phyloP scores from a whole-genome alignment of 441 rosid genomes.

The Gossypium trilobum region DNA sequence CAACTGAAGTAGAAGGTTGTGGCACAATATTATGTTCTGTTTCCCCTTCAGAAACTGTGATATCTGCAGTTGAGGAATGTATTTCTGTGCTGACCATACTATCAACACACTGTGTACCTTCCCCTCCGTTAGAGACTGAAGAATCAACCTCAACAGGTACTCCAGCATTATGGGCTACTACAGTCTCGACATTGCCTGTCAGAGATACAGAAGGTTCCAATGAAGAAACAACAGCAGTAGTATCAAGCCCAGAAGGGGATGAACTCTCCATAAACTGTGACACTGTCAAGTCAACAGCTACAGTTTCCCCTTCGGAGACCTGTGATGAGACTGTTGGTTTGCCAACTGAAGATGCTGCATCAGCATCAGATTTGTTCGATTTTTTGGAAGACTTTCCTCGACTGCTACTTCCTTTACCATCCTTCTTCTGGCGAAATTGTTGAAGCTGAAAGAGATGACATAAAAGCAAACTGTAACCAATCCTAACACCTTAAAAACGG shows the following conservation, averaged over 20 bases:
- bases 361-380: constrained; percentile 45
- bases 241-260: constrained; percentile 26
- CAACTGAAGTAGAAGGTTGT: constrained; percentile 17
- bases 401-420: constrained; percentile 65
- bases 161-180: constrained; percentile 23
- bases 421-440: constrained; percentile 94
- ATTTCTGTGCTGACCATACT: constrained; percentile 17
- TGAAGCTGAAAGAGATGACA: constrained; percentile 61
- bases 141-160: constrained; percentile 21
- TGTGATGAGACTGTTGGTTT: constrained; percentile 19
- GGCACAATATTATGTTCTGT: constrained; percentile 24
- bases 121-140: constrained; percentile 29
- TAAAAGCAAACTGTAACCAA: constrained; percentile 6
- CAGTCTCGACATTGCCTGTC: constrained; percentile 14
- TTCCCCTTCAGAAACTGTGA: constrained; percentile 32
- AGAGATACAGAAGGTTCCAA: constrained; percentile 27
- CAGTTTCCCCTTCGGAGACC: constrained; percentile 36
- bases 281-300: constrained; percentile 30
- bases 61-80: constrained; percentile 21
- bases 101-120: constrained; percentile 21
- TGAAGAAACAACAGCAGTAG: constrained; percentile 30
- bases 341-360: constrained; percentile 23
- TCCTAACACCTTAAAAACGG: background rate
- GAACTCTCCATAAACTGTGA: constrained; percentile 29
- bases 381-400: constrained; percentile 68